Base-by-base conservation (phyloP, 2,329 filamentous ascomycete species). In the Fusarium torulosum region DNA sequence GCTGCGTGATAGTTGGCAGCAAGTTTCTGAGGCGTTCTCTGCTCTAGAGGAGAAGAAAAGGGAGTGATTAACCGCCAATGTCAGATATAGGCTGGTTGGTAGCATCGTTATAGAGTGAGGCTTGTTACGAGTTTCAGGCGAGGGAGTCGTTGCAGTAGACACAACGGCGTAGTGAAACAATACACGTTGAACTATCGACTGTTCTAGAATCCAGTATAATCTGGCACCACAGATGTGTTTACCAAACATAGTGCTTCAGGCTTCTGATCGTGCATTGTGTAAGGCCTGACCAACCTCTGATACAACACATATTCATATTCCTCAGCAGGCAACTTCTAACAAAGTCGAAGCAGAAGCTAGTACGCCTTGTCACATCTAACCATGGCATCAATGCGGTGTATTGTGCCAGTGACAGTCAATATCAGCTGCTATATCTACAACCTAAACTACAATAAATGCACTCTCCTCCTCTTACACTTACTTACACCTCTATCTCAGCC, bases 1-100 rank as follows among this genome's bases (percentile, higher is more conserved):
- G 31, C 56, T 79, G n/a, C 65, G 59, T 42, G 77, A 79, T 59
- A 79, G 77, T 52, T 76, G 72, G 66, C 43, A 38, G 14, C 72
- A 76, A 51, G 73, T 74, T 15, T 44, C 53, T 25, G 61, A 35
- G 47, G 77, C 77, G 2, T 76, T 79, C 52, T 46, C 41, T 11
- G 72, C 69, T 17, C 46, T 77, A 44, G 61, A 69, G 15, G 63
- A 72, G 31, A 61, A 52, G 42, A 76, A 75, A 63, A 51, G 20
- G 11, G 49, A 69, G 25, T 76, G 52, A 67, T 31, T 14, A n/a
- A 46, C 21, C 51, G 25, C 19, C 4, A 37, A 6, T 4, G 23
- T 11, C 14, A 17, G 44, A 7, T 33, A 29, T 4, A 19, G 19
- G 29, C 31, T 27, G 11, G n/a, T n/a, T 21, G 7, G 35, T 31